These are phyloP conservation scores for Penicillium ochrochloron DNA, from an alignment of 495 filamentous ascomycete species.

Conservation along the genomic window DNA sequence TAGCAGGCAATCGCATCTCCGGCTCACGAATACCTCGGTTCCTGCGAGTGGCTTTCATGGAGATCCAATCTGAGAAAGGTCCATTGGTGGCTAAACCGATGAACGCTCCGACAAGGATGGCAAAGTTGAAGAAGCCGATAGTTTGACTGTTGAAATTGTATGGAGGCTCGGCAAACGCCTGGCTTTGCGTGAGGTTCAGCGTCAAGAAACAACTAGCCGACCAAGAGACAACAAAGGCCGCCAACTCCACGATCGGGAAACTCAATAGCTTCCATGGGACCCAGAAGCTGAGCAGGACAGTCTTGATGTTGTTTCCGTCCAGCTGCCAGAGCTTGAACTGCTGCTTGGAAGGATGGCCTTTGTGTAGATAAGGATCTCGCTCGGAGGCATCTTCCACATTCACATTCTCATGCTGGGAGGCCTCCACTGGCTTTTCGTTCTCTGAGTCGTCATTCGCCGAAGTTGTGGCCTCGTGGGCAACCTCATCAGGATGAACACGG, in stretches of 20 bases:
- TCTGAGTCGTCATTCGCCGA: conserved; percentile 13
- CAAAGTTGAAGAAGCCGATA: conserved; percentile 57
- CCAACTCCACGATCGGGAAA: conserved; percentile 67
- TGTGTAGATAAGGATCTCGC: conserved; percentile 45
- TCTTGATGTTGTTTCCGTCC: conserved; percentile 44
- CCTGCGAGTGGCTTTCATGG: conserved; percentile 57
- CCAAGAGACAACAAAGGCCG: conserved; percentile 63
- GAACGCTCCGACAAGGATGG: conserved; percentile 52
- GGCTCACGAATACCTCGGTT: conserved; percentile 70
- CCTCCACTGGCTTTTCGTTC: conserved; percentile 25
- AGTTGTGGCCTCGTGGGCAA: not conserved
- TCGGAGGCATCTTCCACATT: conserved; percentile 22
- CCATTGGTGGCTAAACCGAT: conserved; percentile 65
- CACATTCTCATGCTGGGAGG: conserved; percentile 26
- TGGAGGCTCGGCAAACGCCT: conserved; percentile 63
- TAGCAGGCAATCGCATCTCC: conserved; percentile 68
- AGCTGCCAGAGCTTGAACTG: conserved; percentile 62
- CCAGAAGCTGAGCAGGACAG: conserved; percentile 44
- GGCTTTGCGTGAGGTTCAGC: conserved; percentile 66
- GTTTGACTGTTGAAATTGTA: conserved; percentile 57
- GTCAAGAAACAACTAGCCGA: conserved; percentile 63
- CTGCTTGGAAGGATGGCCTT: conserved; percentile 54
- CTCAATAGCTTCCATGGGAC: conserved; percentile 61
- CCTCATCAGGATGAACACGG: conserved; percentile 40
- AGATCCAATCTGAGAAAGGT: conserved; percentile 62